Conservation (phyloP, 441 rosid genomes). For the Populus hybrid region DNA sequence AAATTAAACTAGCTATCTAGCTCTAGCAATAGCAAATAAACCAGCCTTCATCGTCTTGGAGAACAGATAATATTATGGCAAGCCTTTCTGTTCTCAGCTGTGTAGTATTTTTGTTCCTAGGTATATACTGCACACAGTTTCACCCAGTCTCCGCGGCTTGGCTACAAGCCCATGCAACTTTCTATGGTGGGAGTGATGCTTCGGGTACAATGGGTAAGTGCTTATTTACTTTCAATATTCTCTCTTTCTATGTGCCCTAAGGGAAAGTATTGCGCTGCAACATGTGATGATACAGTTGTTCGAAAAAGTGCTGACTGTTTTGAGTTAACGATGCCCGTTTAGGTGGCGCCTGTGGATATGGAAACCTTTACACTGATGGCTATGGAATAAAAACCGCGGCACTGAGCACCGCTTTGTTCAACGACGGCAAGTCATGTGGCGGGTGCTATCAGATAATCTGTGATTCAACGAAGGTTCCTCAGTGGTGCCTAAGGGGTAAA, state of each 20-base stretch:
- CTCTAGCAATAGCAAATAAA: background rate
- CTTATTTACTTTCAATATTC: background rate
- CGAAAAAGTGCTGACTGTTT: background rate
- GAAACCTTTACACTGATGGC: slow-evolving; percentile 56
- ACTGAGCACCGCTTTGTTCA: slow-evolving; percentile 63
- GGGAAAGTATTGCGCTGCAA: background rate
- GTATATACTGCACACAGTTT: slow-evolving; percentile 15
- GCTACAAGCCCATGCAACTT: slow-evolving; percentile 68
- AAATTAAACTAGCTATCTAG: background rate
- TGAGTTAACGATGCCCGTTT: background rate
- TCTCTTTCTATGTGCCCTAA: background rate
- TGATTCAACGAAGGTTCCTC: slow-evolving; percentile 48
- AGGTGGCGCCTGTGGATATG: slow-evolving; percentile 93
- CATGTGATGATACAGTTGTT: background rate
- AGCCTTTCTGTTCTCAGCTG: slow-evolving; percentile 12
- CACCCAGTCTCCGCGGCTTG: slow-evolving; percentile 44
- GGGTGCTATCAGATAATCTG: slow-evolving; percentile 66
- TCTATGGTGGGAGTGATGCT: slow-evolving; percentile 72
- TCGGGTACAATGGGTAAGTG: slow-evolving; percentile 69
- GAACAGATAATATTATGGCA: slow-evolving; percentile 28
- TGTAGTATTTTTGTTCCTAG: slow-evolving; percentile 20
- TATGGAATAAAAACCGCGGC: slow-evolving; percentile 60
- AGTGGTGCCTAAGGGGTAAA: slow-evolving; percentile 62
- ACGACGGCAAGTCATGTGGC: slow-evolving; percentile 57
- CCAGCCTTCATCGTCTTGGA: background rate